Evolutionary conservation across 148 eudicot genomes (phyloP), one percentile per base, ranked within the genome.

Genomic region (Rhododendron ovatum): DNA sequence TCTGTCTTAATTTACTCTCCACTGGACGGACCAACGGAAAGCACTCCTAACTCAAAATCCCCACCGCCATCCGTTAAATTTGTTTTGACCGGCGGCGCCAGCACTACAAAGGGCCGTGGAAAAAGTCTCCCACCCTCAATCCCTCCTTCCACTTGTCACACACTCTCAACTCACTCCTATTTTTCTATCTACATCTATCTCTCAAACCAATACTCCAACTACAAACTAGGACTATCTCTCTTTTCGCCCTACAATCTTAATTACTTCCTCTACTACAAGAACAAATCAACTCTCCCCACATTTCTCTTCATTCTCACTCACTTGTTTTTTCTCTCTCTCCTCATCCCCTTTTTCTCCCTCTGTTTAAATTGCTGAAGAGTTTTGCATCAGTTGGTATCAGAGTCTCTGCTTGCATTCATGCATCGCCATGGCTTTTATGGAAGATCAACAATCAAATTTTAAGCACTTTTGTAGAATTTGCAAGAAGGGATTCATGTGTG

Each of bases 381-480:
- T 63, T 24, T 8, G 28, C n/a, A 63, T 63, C 28, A 8, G 71
- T 63, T 24, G 28, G 3, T 22, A 61, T 63, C 12, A 24, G 0
- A 63, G 69, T 41, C 51, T 26, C 1, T 28, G 15, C 74, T 28
- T 26, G 75, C 15, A 11, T 69, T 12, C 75, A 69, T 69, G 75
- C 75, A 69, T 12, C 7, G 18, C 6, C 18, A 95, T 95, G 98
- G 96, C 93, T 65, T 91, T 94, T 41, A 83, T 86, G 69, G 91
- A 83, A 15, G 94, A 95, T 69, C 91, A 93, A 83, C 89, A 92
- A 69, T 67, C 93, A 33, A 92, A 87, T 79, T 96, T 89, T 73
- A 96, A 95, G 88, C 93, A 96, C 45, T 93, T 95, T 91, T 96
- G 99, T 86, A 92, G 92, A 59, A 90, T 95, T 24, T 96, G 99